Evolutionary conservation across 1,139 yeast species (phyloP).

Genomic region (Spathaspora sp.): DNA sequence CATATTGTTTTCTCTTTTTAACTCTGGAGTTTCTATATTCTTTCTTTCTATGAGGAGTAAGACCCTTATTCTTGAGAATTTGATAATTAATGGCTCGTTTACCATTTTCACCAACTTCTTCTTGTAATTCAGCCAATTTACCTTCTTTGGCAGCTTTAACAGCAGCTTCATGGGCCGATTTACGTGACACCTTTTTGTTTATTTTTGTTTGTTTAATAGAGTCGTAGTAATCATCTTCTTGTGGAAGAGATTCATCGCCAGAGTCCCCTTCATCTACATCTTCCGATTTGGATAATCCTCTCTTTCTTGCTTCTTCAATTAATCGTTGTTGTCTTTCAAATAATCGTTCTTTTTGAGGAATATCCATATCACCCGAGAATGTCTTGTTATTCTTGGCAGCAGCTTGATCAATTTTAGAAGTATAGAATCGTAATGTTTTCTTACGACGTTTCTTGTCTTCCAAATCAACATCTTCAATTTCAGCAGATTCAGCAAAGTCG

Average conservation of each 20-base stretch:
- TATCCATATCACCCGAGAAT: conserved; percentile 81
- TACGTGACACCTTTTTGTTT: conserved; percentile 52
- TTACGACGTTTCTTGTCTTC: conserved; percentile 85
- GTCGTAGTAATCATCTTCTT: conserved; percentile 48
- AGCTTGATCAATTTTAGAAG: conserved; percentile 91
- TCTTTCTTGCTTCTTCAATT: conserved; percentile 81
- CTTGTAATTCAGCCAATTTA: conserved; percentile 69
- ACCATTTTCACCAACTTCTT: conserved; percentile 68
- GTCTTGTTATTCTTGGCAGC: conserved; percentile 52
- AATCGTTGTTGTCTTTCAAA: conserved; percentile 88
- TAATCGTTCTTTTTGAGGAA: conserved; percentile 89
- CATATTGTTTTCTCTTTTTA: conserved; percentile 97
- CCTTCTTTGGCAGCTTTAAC: conserved; percentile 84
- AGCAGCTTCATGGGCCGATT: conserved; percentile 69
- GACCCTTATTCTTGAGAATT: conserved; percentile 91
- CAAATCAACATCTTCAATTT: conserved; percentile 71
- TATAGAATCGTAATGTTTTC: conserved; percentile 88
- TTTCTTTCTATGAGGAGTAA: conserved; percentile 89
- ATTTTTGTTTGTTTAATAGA: conserved; percentile 48
- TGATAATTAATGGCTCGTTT: conserved; percentile 95
- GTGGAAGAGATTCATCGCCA: conserved; percentile 46
- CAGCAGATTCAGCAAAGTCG: conserved; percentile 64
- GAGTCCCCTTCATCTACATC: conserved; percentile 55
- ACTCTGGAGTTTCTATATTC: conserved; percentile 95
- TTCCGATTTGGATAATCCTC: conserved; percentile 60